Evolutionary conservation across 108 stramenopile species (phyloP), one percentile per base, ranked within the genome.

Genomic region (Nitzschia inconspicua): DNA sequence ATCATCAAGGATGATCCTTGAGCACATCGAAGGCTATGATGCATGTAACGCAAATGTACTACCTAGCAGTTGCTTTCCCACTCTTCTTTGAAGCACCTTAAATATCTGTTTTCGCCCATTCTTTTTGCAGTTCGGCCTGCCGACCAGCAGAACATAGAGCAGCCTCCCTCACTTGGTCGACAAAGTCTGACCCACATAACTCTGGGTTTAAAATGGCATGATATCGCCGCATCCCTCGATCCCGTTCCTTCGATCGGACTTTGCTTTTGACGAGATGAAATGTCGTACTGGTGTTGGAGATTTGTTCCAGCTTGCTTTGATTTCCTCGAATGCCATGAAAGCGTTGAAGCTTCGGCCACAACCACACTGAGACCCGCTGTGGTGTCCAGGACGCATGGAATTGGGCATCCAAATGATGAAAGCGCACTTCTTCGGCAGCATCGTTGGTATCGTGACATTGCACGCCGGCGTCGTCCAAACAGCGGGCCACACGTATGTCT

Each of bases 401-500:
- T 18, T 68, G 35, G 22, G 36, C 68, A 47, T 68, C 47, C 57
- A 41, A 52, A 20, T 47, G 44, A 53, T 75, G 74, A 60, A 65
- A 75, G 7, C 74, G 68, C n/a, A 34, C 47, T 53, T 69, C 68
- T 18, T 51, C 40, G 5, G 34, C 42, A 13, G 51, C 68, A 65
- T 75, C 74, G 18, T 69, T 68, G 4, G 74, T 75, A 60, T 75
- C 74, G 11, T 31, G 30, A 32, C 67, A 75, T 30, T 50, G 61
- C 2, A 66, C 27, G 14, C 51, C 65, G 4, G 39, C 58, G 23
- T 76, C 70, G 42, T 68, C 41, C 4, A 91, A 66, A 57, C 89
- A 91, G 9, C 64, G 70, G 2, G 85, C 81, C n/a, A 85, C 64
- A 50, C 76, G 60, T 3, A 73, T 77, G 59, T 95, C 94, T 59